phyloP scores from a whole-genome alignment of 495 filamentous ascomycete species.

The Staphylotrichum tortipilum region DNA sequence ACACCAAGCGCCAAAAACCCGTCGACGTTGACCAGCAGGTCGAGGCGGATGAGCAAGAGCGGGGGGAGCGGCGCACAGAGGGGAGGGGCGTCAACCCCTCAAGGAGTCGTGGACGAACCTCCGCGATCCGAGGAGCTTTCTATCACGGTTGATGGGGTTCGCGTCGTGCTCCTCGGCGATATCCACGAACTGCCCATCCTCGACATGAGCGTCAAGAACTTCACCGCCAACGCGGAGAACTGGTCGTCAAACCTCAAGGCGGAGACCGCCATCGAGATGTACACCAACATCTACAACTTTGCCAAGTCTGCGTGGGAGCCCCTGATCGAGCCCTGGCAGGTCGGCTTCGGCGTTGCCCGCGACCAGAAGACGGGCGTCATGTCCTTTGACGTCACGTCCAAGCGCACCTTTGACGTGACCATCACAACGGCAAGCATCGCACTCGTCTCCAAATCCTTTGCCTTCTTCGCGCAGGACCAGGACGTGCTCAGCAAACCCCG shows the following conservation, averaged over 20 bases:
- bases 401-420: conserved; percentile 83
- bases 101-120: conserved; percentile 28
- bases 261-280: conserved; percentile 82
- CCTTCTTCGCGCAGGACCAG: conserved; percentile 81
- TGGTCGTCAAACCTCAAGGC: conserved; percentile 85
- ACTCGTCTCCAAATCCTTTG: conserved; percentile 80
- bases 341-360: conserved; percentile 82
- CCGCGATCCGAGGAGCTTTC: conserved; percentile 67
- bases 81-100: conserved; percentile 12
- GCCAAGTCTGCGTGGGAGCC: conserved; percentile 98
- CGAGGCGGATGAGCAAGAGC: conserved; percentile 21
- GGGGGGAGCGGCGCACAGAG: conserved; percentile 4
- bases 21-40: conserved; percentile 47
- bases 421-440: conserved; percentile 91
- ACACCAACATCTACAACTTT: conserved; percentile 96
- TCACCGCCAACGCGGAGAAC: conserved; percentile 72
- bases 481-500: conserved; percentile 92
- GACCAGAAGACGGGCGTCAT: conserved; percentile 66
- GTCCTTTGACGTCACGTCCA: conserved; percentile 76
- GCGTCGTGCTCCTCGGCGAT: conserved; percentile 90
- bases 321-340: conserved; percentile 89
- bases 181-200: conserved; percentile 89
- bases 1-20: conserved; percentile 55
- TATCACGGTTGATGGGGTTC: conserved; percentile 74
- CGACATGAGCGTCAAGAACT: conserved; percentile 88